Conservation (phyloP, 2,329 filamentous ascomycete species). For the Cercospora sp. region DNA sequence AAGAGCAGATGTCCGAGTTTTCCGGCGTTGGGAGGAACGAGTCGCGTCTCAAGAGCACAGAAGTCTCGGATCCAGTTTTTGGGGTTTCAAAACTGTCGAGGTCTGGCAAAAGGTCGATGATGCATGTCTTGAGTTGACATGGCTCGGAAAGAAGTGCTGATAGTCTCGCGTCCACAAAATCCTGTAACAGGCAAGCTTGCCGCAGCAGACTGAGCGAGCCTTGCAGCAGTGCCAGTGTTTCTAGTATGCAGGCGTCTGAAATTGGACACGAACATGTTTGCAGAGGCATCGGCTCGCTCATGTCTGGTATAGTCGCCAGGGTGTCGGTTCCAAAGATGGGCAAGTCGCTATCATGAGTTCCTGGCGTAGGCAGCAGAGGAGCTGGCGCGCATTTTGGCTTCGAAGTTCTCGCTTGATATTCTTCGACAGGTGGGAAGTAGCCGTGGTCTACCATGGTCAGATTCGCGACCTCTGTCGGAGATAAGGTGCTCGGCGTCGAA, state of each 20-base stretch:
- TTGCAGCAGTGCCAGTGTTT: slow-evolving; percentile 10
- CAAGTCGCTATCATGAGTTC: not conserved
- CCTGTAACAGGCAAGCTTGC: not conserved
- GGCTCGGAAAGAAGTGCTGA: not conserved
- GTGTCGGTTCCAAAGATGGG: slow-evolving; percentile 2
- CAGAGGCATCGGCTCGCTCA: slow-evolving; percentile 5
- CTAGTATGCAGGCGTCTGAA: slow-evolving; percentile 7
- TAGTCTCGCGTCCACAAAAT: not conserved
- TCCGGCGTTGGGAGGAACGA: slow-evolving; percentile 1
- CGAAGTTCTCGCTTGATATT: not conserved
- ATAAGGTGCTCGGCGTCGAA: not conserved
- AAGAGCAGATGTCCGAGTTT: slow-evolving; percentile 7
- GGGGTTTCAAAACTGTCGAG: not conserved
- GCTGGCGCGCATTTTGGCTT: not conserved
- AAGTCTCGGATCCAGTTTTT: not conserved
- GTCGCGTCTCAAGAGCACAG: slow-evolving; percentile 6
- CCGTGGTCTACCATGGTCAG: slow-evolving; percentile 5
- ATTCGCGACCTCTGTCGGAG: not conserved
- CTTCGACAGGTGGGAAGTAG: slow-evolving; percentile 6
- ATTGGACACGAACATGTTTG: slow-evolving; percentile 7
- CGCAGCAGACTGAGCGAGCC: slow-evolving; percentile 7
- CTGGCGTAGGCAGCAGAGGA: slow-evolving; percentile 2
- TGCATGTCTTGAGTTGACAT: slow-evolving; percentile 5
- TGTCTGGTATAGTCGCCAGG: not conserved
- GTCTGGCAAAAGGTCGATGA: slow-evolving; percentile 1